Conservation (phyloP, 1,284 basidiomycete genomes). For the Singerocomus inundabilis region DNA sequence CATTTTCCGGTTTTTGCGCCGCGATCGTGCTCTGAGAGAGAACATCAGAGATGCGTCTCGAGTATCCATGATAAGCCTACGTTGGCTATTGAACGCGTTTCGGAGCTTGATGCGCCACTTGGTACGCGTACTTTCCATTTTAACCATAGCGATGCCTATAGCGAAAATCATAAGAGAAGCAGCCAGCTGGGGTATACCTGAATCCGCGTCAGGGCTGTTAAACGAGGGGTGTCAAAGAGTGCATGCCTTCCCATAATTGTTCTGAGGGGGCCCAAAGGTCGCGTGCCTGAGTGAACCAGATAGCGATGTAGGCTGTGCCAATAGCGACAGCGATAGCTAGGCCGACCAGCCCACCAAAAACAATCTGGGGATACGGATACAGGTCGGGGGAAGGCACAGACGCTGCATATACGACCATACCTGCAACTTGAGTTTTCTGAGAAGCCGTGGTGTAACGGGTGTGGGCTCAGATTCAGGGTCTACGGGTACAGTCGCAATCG, state of each 20-base stretch:
- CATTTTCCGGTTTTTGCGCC: conserved; percentile 65
- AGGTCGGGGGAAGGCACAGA: neutral
- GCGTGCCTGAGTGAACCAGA: conserved; percentile 78
- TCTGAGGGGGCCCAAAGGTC: conserved; percentile 75
- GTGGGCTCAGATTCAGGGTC: conserved; percentile 1
- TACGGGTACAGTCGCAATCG: too few species aligned
- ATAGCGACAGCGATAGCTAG: conserved; percentile 75
- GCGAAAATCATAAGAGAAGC: conserved; percentile 81
- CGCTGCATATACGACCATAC: conserved; percentile 28
- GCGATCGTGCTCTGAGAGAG: conserved; percentile 37
- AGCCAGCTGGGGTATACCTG: conserved; percentile 78
- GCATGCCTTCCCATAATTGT: conserved; percentile 63
- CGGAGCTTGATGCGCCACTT: conserved; percentile 91
- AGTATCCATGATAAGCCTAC: conserved; percentile 32
- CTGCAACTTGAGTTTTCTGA: conserved; percentile 65
- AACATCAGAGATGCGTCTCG: neutral
- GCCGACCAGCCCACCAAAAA: conserved; percentile 75
- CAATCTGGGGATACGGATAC: conserved; percentile 66
- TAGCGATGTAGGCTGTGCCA: conserved; percentile 73
- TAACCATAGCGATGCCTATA: conserved; percentile 78
- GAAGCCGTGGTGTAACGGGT: conserved; percentile 36
- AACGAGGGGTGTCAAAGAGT: neutral
- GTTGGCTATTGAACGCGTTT: conserved; percentile 66
- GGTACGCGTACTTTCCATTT: conserved; percentile 73
- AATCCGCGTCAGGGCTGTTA: neutral